A percentile compares a stretch with the other conserved stretches of the same genome.
phyloP scores from a whole-genome alignment of 257 asterid genomes.

The Fraxinus quadrangulata region DNA sequence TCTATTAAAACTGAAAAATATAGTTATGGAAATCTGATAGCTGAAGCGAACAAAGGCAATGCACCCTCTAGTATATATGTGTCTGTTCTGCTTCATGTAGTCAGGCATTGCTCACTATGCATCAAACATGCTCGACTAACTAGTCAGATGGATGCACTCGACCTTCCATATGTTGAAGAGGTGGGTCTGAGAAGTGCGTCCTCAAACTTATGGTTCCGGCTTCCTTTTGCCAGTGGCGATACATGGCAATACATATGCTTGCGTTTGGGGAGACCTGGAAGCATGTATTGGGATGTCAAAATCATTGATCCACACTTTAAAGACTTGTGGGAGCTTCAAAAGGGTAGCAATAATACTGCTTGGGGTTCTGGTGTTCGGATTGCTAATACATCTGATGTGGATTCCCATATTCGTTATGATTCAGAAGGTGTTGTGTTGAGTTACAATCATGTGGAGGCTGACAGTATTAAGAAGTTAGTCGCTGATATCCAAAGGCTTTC shows the following conservation, averaged over 20 bases:
- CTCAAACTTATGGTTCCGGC: slow-evolving; percentile 93
- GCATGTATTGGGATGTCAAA: slow-evolving; percentile 98
- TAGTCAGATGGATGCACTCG: slow-evolving; percentile 95
- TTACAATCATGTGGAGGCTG: slow-evolving; percentile 88
- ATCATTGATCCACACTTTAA: slow-evolving; percentile 80
- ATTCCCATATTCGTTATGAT: slow-evolving; percentile 93
- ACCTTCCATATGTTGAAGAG: slow-evolving; percentile 93
- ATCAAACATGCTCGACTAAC: slow-evolving; percentile 94
- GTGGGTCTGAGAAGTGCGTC: slow-evolving; percentile 88
- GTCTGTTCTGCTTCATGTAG: slow-evolving; percentile 82
- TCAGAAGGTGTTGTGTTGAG: slow-evolving; percentile 94
- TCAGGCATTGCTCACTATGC: slow-evolving; percentile 92
- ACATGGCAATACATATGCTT: slow-evolving; percentile 85
- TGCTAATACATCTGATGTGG: slow-evolving; percentile 95
- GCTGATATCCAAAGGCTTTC: slow-evolving; percentile 95
- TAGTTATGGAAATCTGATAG: slow-evolving; percentile 69
- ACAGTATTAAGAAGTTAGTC: slow-evolving; percentile 80
- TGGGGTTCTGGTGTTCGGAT: slow-evolving; percentile 97
- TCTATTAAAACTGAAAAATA: slow-evolving; percentile 52
- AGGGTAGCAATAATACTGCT: slow-evolving; percentile 71
- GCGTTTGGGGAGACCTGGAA: slow-evolving; percentile 98
- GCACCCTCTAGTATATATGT: slow-evolving; percentile 77
- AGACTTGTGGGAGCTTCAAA: slow-evolving; percentile 97
- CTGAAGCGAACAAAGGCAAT: slow-evolving; percentile 89
- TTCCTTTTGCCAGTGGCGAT: slow-evolving; percentile 83